These are phyloP conservation scores for Linnemannia hyalina DNA, from an alignment of 192 early-diverging fungal genomes.

Conservation along the genomic window DNA sequence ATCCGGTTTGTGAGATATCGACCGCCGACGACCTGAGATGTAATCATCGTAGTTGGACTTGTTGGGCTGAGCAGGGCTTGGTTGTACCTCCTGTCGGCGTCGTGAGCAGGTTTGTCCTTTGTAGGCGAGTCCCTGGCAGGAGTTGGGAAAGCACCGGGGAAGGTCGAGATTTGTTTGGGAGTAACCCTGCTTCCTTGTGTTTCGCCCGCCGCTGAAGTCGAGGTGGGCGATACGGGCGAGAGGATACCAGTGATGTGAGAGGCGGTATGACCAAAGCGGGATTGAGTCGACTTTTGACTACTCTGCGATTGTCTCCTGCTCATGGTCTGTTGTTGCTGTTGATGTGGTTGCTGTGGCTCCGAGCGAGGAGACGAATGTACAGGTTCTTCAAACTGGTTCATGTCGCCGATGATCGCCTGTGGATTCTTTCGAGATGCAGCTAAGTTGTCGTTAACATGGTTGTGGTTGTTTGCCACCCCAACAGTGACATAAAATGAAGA, in stretches of 20 bases:
- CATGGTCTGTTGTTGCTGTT: not conserved
- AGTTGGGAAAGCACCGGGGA: not conserved
- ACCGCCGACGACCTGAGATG: not conserved
- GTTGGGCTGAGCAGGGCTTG: constrained; percentile 20
- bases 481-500: not conserved
- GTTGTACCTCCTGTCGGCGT: not conserved
- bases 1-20: constrained; percentile 25
- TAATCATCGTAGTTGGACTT: not conserved
- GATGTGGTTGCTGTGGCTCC: not conserved
- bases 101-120: not conserved
- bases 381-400: constrained; percentile 4
- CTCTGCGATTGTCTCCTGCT: not conserved
- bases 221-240: not conserved
- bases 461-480: not conserved
- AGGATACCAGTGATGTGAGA: constrained; percentile 7
- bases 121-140: not conserved
- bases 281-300: constrained; percentile 1
- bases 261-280: not conserved
- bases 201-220: not conserved
- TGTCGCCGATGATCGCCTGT: constrained; percentile 47
- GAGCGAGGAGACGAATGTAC: not conserved
- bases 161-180: not conserved
- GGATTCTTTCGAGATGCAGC: constrained; percentile 34
- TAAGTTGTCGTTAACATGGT: not conserved
- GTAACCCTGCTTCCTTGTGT: not conserved